phyloP scores from a whole-genome alignment of 192 early-diverging fungal species.

The Mortierella hygrophila region DNA sequence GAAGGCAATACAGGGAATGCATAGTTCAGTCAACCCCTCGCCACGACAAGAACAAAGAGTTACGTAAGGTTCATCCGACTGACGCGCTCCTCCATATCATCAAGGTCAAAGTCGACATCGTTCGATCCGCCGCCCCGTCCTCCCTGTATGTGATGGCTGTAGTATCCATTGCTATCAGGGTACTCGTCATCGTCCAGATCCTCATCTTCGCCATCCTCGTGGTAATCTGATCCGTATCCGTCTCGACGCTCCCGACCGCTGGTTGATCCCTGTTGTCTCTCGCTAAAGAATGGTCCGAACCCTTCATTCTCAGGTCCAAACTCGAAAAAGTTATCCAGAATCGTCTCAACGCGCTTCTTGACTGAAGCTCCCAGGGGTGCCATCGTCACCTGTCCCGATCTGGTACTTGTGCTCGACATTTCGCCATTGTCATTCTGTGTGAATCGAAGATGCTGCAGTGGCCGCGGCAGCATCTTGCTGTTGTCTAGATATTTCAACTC shows the following conservation, averaged over 20 bases:
- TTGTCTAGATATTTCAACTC: constrained; percentile 35
- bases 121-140: constrained; percentile 9
- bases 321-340: constrained; percentile 55
- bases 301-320: constrained; percentile 56
- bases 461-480: constrained; percentile 38
- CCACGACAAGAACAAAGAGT: not conserved
- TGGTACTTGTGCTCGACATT: not conserved
- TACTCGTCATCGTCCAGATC: constrained; percentile 44
- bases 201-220: constrained; percentile 41
- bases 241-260: constrained; percentile 1
- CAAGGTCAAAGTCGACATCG: constrained; percentile 48
- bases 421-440: constrained; percentile 20
- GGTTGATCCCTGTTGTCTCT: constrained; percentile 16
- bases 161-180: constrained; percentile 16
- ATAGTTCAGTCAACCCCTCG: not conserved
- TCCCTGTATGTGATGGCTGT: not conserved
- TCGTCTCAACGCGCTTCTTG: constrained; percentile 52
- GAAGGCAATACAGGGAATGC: too few species aligned
- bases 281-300: constrained; percentile 50
- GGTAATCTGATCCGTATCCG: constrained; percentile 36
- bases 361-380: constrained; percentile 30
- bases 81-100: constrained; percentile 53
- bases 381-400: not conserved
- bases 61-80: constrained; percentile 40
- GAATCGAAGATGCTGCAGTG: constrained; percentile 44